Evolutionary conservation across 2,329 filamentous ascomycete genomes (phyloP).

Genomic region (Aspergillus viridinutans): DNA sequence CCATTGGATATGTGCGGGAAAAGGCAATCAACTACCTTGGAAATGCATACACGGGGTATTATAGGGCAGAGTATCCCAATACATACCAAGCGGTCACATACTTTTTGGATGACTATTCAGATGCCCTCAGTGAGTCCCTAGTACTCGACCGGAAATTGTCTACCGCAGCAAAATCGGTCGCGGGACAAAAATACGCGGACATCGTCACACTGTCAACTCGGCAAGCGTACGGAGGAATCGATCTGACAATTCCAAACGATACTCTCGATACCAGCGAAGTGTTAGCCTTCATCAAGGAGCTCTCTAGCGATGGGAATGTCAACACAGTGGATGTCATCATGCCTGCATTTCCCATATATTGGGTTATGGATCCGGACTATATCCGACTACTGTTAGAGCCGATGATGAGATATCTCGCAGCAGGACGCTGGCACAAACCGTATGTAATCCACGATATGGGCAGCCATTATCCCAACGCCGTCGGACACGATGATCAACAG

Average conservation of each 20-base stretch:
- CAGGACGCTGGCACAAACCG: constrained; percentile 35
- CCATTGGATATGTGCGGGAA: constrained; percentile 39
- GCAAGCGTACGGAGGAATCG: constrained; percentile 41
- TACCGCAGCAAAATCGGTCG: constrained; percentile 25
- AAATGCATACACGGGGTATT: constrained; percentile 38
- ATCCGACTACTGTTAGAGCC: constrained; percentile 44
- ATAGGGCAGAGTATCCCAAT: constrained; percentile 32
- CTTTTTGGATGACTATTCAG: constrained; percentile 40
- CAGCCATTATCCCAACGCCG: constrained; percentile 39
- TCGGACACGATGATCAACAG: constrained; percentile 35
- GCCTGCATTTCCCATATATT: constrained; percentile 42
- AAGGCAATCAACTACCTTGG: constrained; percentile 41
- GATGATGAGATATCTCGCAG: constrained; percentile 40
- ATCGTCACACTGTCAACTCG: constrained; percentile 40
- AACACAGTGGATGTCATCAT: constrained; percentile 44
- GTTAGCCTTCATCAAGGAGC: constrained; percentile 41
- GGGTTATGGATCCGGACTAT: constrained; percentile 40
- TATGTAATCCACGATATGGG: constrained; percentile 43
- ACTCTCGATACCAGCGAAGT: constrained; percentile 28
- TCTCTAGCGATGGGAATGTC: constrained; percentile 42
- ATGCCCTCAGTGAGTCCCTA: constrained; percentile 32
- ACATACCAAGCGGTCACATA: constrained; percentile 32
- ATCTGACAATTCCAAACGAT: constrained; percentile 35
- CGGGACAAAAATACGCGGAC: constrained; percentile 39
- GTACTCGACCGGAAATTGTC: constrained; percentile 29